A percentile compares a stretch with the other conserved stretches of the same genome.
Conservation (phyloP, 2,329 filamentous ascomycete species). For the Neopestalotiopsis rosae region DNA sequence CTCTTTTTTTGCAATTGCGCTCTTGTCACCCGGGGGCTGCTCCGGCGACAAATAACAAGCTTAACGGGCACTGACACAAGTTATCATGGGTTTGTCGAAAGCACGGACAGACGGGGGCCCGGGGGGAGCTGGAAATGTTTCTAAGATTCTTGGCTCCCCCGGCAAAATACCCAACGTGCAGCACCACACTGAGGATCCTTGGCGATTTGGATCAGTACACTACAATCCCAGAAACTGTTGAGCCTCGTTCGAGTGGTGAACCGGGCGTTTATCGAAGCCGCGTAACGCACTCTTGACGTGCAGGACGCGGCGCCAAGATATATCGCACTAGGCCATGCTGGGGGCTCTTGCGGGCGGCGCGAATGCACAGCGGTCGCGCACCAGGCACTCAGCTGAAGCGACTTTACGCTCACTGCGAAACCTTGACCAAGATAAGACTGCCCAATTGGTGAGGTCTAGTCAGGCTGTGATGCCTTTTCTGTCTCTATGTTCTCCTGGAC, state of each 20-base stretch:
- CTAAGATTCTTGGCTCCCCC: neutral
- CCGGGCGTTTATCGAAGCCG: neutral
- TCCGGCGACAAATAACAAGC: neutral
- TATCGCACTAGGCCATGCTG: neutral
- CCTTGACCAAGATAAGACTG: too few species aligned
- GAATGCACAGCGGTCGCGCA: neutral
- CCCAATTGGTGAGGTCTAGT: too few species aligned
- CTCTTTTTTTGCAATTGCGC: too few species aligned
- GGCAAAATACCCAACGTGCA: neutral
- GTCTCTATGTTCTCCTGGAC: too few species aligned
- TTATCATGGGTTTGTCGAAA: neutral
- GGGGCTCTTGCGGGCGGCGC: neutral
- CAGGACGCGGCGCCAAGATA: neutral
- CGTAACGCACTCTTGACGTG: constrained; percentile 1
- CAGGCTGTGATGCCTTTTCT: too few species aligned
- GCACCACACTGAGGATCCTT: too few species aligned
- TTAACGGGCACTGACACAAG: neutral
- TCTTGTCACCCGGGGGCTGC: neutral
- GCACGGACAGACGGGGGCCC: neutral
- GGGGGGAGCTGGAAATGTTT: neutral
- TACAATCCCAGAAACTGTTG: too few species aligned
- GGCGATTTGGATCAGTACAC: too few species aligned
- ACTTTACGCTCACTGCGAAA: too few species aligned
- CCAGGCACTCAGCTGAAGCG: too few species aligned
- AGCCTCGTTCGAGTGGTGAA: neutral